A percentile compares a stretch with the other conserved stretches of the same genome.
Conservation (phyloP, 2,329 filamentous ascomycete species). For the Diaporthe ilicicola region DNA sequence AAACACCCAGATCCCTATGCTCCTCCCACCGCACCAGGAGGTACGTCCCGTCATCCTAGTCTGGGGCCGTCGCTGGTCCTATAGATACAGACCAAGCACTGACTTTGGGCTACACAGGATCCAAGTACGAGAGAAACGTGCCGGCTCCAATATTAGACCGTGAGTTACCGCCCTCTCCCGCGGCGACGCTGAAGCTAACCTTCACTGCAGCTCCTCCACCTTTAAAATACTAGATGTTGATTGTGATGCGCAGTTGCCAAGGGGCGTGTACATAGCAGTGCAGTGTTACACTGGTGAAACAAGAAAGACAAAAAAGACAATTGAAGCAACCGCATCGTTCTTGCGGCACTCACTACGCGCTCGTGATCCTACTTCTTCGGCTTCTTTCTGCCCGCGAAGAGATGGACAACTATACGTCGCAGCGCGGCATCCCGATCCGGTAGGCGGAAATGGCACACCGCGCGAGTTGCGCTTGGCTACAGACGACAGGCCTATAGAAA, state of each 20-base stretch:
- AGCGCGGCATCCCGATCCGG: neutral
- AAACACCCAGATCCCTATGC: conserved; percentile 97
- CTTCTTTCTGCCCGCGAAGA: neutral
- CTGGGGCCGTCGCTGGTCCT: neutral
- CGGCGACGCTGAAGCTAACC: conserved; percentile 31
- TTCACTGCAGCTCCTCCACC: conserved; percentile 55
- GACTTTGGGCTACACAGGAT: conserved; percentile 63
- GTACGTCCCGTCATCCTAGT: conserved; percentile 56
- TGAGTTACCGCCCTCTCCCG: conserved; percentile 59
- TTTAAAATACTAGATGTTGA: conserved; percentile 52
- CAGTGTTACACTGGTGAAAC: neutral
- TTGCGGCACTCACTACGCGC: neutral
- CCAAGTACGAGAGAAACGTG: conserved; percentile 95
- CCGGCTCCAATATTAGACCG: conserved; percentile 81
- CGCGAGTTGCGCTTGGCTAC: neutral
- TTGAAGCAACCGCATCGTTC: neutral
- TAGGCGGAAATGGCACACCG: neutral
- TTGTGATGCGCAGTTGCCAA: conserved; percentile 27
- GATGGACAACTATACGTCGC: neutral
- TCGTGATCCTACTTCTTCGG: neutral
- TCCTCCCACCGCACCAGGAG: conserved; percentile 90
- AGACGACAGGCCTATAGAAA: no score
- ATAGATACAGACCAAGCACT: conserved; percentile 8
- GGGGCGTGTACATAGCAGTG: conserved; percentile 46
- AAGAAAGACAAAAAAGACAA: neutral